Conservation (phyloP, 768 basidiomycete genomes). For the Phanerochaete sordida region DNA sequence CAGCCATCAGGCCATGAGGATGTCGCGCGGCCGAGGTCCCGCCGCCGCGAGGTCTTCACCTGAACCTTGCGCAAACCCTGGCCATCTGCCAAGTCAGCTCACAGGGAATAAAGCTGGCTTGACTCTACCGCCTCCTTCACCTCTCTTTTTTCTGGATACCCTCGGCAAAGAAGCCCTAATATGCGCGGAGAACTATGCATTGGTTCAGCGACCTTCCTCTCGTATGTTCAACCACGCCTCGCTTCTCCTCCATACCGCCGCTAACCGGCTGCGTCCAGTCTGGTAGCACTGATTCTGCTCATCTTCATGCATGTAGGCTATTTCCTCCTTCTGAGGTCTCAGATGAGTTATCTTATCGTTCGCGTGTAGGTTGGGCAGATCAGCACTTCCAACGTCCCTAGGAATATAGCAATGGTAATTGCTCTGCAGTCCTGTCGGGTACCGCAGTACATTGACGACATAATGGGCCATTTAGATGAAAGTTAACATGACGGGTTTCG, state of each 20-base stretch:
- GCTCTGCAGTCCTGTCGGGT: slow-evolving; percentile 12
- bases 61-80: slow-evolving; percentile 1
- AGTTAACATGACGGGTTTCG: slow-evolving; percentile 68
- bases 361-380: slow-evolving; percentile 73
- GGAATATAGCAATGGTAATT: slow-evolving; percentile 69
- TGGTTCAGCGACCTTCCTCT: slow-evolving; percentile 64
- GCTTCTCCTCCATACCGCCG: slow-evolving; percentile 5
- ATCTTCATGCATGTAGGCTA: slow-evolving; percentile 77
- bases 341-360: slow-evolving; percentile 23
- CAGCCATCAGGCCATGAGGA: slow-evolving; percentile 3
- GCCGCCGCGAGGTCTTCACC: slow-evolving; percentile 9
- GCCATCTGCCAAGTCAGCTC: background rate
- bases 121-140: background rate
- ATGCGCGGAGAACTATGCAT: slow-evolving; percentile 81
- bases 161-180: slow-evolving; percentile 2
- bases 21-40: slow-evolving; percentile 3
- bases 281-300: slow-evolving; percentile 53
- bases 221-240: slow-evolving; percentile 43
- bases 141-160: background rate
- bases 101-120: slow-evolving; percentile 11
- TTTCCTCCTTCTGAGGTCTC: slow-evolving; percentile 7
- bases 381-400: slow-evolving; percentile 70
- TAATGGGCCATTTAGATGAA: slow-evolving; percentile 42
- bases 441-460: slow-evolving; percentile 13
- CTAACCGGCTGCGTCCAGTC: slow-evolving; percentile 29